Evolutionary conservation across 257 asterid species (phyloP).

Genomic region (Henckelia pumila): DNA sequence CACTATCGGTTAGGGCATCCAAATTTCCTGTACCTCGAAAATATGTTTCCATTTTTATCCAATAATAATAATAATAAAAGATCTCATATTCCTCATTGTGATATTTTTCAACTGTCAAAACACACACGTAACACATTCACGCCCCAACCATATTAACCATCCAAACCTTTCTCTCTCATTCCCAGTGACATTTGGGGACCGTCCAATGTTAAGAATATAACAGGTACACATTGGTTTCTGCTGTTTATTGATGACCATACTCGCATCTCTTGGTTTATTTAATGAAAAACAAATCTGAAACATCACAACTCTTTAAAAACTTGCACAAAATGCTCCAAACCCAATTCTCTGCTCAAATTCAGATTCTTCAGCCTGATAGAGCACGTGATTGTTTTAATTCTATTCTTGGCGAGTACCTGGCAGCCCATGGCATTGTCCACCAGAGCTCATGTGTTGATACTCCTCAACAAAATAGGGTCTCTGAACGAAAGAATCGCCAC

Average conservation of each 20-base stretch:
- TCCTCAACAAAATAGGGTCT: not conserved
- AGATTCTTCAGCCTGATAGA: too few species aligned
- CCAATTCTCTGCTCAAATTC: too few species aligned
- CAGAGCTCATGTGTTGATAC: not conserved
- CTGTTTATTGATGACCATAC: conserved; percentile 1
- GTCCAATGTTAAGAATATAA: not conserved
- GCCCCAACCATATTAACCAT: not conserved
- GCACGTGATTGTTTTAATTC: too few species aligned
- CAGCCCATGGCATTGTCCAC: not conserved
- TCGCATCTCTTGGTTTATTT: not conserved
- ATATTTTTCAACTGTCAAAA: not conserved
- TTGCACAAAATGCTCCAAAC: too few species aligned
- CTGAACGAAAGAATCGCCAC: too few species aligned
- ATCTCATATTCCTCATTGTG: not conserved
- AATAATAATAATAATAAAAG: not conserved
- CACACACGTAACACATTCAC: not conserved
- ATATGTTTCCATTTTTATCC: not conserved
- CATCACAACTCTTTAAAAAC: too few species aligned
- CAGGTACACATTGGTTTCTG: not conserved
- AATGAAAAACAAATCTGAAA: too few species aligned
- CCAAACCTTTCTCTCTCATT: not conserved
- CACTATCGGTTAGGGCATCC: too few species aligned
- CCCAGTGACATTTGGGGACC: conserved; percentile 4
- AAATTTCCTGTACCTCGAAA: not conserved
- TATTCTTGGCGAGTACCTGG: too few species aligned